Conservation (phyloP, 352 stramenopile species). For the Pythium oligandrum region DNA sequence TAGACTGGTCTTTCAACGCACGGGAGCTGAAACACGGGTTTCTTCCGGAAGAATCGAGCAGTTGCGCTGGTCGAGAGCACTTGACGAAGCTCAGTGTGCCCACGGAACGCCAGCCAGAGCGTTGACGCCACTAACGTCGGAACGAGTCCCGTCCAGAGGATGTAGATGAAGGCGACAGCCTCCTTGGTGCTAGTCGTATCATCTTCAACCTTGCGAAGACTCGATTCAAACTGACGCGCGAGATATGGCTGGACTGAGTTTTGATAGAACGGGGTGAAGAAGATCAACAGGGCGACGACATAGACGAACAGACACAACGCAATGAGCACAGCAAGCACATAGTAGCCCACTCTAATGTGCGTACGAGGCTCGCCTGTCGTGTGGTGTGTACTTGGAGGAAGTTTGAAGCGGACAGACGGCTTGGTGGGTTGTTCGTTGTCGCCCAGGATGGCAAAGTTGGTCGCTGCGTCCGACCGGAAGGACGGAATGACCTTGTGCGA, state of each 20-base stretch:
- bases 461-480: no score
- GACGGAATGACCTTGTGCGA: no score
- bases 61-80: background rate
- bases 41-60: slow-evolving; percentile 15
- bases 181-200: slow-evolving; percentile 14
- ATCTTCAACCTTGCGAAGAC: slow-evolving; percentile 5
- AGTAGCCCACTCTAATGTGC: no score
- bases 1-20: slow-evolving; percentile 11
- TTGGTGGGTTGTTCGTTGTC: no score
- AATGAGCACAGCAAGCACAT: no score
- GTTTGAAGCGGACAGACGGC: no score
- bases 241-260: slow-evolving; percentile 16
- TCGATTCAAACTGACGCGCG: slow-evolving; percentile 9
- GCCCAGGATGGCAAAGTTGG: no score
- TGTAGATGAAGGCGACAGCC: slow-evolving; percentile 22
- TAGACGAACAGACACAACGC: slow-evolving; percentile 13
- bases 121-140: slow-evolving; percentile 8
- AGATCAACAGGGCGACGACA: slow-evolving; percentile 14
- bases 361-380: no score
- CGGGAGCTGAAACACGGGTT: slow-evolving; percentile 11
- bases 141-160: slow-evolving; percentile 15
- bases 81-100: slow-evolving; percentile 3
- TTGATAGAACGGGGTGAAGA: slow-evolving; percentile 21
- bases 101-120: slow-evolving; percentile 16
- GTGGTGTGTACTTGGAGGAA: no score